Evolutionary conservation across 257 asterid species (phyloP).

Genomic region (Solanum rostratum): DNA sequence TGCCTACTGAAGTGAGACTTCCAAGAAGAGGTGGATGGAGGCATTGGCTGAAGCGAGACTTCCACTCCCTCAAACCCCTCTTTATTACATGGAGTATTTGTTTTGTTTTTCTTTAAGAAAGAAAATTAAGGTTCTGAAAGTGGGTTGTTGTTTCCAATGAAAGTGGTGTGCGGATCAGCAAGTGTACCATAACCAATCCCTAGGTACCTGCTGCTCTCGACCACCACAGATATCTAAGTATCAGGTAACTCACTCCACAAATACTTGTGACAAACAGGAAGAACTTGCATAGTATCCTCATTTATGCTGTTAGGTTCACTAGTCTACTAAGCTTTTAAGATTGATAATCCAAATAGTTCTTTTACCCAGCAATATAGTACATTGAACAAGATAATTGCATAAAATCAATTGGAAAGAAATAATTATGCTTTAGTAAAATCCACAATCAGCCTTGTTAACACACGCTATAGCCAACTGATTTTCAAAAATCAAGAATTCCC

Average conservation of each 20-base stretch:
- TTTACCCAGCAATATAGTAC: too few relatives aligned
- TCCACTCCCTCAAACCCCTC: not conserved
- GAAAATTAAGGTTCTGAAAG: not conserved
- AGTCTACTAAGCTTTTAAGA: not conserved
- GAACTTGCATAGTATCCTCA: not conserved
- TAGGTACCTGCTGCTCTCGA: not conserved
- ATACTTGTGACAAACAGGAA: not conserved
- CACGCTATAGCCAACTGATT: not conserved
- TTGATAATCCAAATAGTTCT: not conserved
- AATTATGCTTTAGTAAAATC: not conserved
- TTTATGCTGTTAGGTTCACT: not conserved
- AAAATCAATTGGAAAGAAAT: not conserved
- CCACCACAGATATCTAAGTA: not conserved
- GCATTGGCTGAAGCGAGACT: too few relatives aligned
- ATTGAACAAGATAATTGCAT: not conserved
- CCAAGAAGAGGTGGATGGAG: not conserved
- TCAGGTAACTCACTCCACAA: not conserved
- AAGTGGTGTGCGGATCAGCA: not conserved
- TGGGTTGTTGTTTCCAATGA: not conserved
- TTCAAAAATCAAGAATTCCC: not conserved
- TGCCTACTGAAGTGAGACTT: not conserved
- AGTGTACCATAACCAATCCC: not conserved
- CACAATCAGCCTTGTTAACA: not conserved
- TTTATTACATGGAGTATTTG: not conserved
- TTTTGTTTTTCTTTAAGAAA: not conserved